phyloP scores from a whole-genome alignment of 2,329 filamentous ascomycete species.

The Verticillium dahliae region DNA sequence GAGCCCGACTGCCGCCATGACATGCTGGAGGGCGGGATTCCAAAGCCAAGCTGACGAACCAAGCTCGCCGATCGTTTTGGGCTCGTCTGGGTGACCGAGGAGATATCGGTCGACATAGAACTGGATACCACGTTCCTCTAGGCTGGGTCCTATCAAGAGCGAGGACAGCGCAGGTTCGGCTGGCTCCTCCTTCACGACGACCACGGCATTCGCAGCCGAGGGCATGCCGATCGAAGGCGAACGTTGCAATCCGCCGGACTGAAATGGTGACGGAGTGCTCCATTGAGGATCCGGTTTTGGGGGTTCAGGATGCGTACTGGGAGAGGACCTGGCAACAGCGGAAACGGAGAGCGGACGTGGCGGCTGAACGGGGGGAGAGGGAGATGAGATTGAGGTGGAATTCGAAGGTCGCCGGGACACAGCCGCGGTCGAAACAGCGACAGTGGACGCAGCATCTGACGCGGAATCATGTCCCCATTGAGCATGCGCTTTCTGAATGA shows the following conservation, averaged over 20 bases:
- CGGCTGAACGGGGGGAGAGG: neutral
- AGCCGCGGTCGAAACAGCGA: neutral
- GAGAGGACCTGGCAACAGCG: neutral
- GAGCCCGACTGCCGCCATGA: conserved; percentile 51
- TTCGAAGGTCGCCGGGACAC: neutral
- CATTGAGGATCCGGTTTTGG: neutral
- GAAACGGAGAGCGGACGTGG: neutral
- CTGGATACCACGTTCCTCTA: conserved; percentile 39
- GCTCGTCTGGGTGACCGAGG: conserved; percentile 44
- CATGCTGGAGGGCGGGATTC: conserved; percentile 33
- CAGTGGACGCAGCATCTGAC: neutral
- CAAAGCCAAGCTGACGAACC: conserved; percentile 27
- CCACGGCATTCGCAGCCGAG: neutral
- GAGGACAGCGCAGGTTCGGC: conserved; percentile 14
- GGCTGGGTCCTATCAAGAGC: conserved; percentile 30
- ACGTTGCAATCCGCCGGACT: neutral
- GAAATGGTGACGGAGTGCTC: neutral
- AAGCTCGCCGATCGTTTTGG: conserved; percentile 29
- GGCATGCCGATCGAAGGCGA: neutral
- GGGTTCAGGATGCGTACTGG: neutral
- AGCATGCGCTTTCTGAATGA: conserved; percentile 51
- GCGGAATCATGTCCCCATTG: conserved; percentile 32
- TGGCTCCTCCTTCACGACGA: conserved; percentile 2
- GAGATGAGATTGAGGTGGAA: neutral
- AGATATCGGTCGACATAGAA: conserved; percentile 47